Base-by-base conservation (phyloP, 2,329 filamentous ascomycete species). In the Mycosphaerelloides madeirae region DNA sequence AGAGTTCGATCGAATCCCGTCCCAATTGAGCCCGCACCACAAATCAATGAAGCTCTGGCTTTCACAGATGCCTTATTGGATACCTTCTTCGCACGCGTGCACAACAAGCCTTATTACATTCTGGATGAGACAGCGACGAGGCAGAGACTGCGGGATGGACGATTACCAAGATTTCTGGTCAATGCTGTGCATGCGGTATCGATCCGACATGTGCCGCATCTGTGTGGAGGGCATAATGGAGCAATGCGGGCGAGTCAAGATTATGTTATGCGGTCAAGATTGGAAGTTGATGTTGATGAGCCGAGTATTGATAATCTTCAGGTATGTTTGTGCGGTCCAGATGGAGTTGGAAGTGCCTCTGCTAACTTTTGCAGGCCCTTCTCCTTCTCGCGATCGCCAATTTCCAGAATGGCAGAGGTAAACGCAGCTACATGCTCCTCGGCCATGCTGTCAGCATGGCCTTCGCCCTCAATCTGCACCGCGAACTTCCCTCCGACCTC, bases 391-490 rank as follows among this genome's bases (percentile, higher is more conserved):
- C 84, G 0, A 80, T 84, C 60, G 83, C 86, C 3, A 90, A 82
- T 57, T 87, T 83, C 38, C 87, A 87, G 29, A 75, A 81, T 22
- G 87, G 88, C 19, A 82, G 84, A 58, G 86, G 87, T 13, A 91
- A 87, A 67, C 93, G 86, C 66, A 83, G 86, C 1, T 93, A 89
- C 55, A 94, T 94, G 87, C 74, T 89, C 31, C 74, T 94, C 56
- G 80, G 87, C 87, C 81, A 53, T 51, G 85, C 84, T 8, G 81
- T 88, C 37, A 86, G 84, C 34, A 94, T 94, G 87, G 83, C 84
- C 2, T 80, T 89, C 65, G 87, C 86, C 3, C 75, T 94, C 9
- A 86, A 90, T 59, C 71, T 93, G 3, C 86, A 94, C 60, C 80
- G 86, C 25, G 88, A 95, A 67, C 70, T 84, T 33, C 81, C 87